Evolutionary conservation across 345 rosid species (phyloP).

Genomic region (Pelargonium nanum): DNA sequence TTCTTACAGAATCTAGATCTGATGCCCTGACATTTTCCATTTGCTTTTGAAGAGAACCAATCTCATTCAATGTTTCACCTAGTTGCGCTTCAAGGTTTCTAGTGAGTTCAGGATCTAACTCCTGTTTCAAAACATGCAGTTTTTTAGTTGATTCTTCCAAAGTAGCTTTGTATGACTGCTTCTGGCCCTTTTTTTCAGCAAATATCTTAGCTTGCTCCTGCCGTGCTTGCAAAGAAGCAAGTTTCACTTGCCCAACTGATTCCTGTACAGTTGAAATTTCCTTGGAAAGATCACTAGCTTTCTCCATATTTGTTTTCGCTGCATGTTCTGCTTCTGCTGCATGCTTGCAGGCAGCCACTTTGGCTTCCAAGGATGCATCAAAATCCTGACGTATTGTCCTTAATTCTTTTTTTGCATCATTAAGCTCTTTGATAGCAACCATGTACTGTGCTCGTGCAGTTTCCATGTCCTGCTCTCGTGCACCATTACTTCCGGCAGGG

Average conservation of each 20-base stretch:
- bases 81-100: conserved; percentile 53
- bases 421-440: conserved; percentile 51
- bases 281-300: conserved; percentile 53
- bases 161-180: conserved; percentile 47
- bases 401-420: conserved; percentile 68
- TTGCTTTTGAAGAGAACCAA: conserved; percentile 46
- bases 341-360: conserved; percentile 44
- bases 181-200: conserved; percentile 55
- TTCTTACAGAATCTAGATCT: conserved; percentile 60
- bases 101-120: conserved; percentile 61
- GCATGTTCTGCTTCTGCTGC: conserved; percentile 57
- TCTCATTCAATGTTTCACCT: conserved; percentile 49
- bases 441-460: conserved; percentile 44
- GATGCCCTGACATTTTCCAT: conserved; percentile 68
- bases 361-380: conserved; percentile 42
- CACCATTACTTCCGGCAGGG: conserved; percentile 30
- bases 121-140: conserved; percentile 41
- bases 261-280: conserved; percentile 70
- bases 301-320: conserved; percentile 52
- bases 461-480: conserved; percentile 44
- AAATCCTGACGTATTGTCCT: conserved; percentile 55
- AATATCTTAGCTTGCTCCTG: conserved; percentile 65
- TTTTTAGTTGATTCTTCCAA: conserved; percentile 59
- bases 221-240: conserved; percentile 50
- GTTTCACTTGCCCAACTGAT: conserved; percentile 73